phyloP scores from a whole-genome alignment of 140 eudicot genomes.

The Cichorium intybus region DNA sequence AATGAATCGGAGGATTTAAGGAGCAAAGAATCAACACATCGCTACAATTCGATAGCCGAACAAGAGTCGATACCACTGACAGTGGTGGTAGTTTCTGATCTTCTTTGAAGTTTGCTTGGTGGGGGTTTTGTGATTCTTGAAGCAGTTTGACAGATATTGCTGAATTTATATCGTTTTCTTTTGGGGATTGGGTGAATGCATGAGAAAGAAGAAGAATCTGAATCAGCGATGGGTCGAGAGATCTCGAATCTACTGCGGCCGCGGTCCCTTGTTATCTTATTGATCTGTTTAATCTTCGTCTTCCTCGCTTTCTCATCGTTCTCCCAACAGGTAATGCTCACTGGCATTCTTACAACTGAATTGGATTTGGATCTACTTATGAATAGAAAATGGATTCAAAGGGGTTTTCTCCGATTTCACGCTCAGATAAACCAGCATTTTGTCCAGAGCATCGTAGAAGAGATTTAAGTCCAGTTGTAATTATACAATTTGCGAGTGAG shows the following conservation, averaged over 20 bases:
- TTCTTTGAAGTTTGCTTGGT: conserved; percentile 9
- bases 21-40: conserved; percentile 17
- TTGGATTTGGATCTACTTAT: conserved; percentile 3
- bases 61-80: conserved; percentile 11
- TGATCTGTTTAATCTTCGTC: conserved; percentile 40
- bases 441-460: background rate
- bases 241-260: conserved; percentile 52
- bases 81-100: conserved; percentile 4
- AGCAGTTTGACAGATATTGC: background rate
- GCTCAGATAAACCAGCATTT: background rate
- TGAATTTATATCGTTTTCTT: background rate
- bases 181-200: conserved; percentile 33
- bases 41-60: conserved; percentile 1
- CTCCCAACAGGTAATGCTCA: conserved; percentile 46
- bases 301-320: conserved; percentile 53
- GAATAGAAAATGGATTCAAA: conserved; percentile 2
- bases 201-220: conserved; percentile 34
- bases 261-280: conserved; percentile 42
- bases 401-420: conserved; percentile 9
- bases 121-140: conserved; percentile 7
- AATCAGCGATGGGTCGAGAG: conserved; percentile 53
- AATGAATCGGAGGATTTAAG: conserved; percentile 12
- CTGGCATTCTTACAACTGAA: background rate
- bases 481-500: background rate
- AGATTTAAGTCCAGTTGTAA: conserved; percentile 11